phyloP scores from a whole-genome alignment of 345 rosid genomes.

The Syzygium grande region DNA sequence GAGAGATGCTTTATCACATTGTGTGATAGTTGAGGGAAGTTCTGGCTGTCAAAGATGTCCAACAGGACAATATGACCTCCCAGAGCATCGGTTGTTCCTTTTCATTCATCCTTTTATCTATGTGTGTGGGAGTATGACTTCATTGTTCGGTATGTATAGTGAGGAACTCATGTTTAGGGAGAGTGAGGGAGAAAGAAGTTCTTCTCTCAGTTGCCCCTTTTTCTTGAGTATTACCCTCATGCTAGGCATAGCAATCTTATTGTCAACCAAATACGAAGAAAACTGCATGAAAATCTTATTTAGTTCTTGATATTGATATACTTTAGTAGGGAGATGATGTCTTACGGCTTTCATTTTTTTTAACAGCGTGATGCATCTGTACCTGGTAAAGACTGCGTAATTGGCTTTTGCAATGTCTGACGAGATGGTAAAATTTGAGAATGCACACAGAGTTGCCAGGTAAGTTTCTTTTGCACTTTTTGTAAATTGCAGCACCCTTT shows the following conservation, averaged over 20 bases:
- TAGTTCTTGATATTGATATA: neutral
- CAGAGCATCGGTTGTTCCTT: neutral
- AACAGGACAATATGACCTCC: neutral
- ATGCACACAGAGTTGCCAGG: neutral
- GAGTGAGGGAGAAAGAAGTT: neutral
- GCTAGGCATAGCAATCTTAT: neutral
- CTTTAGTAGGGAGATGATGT: neutral
- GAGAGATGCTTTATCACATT: neutral
- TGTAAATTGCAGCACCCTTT: neutral
- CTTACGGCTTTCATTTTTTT: neutral
- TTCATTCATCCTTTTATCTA: neutral
- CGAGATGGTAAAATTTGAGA: neutral
- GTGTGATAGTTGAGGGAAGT: neutral
- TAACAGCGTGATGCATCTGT: neutral
- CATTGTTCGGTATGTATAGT: neutral
- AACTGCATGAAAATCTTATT: neutral
- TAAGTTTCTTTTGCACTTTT: neutral
- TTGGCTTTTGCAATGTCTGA: neutral
- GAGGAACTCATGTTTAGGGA: neutral
- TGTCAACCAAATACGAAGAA: neutral
- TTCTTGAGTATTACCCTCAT: neutral
- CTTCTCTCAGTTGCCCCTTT: neutral
- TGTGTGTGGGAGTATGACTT: neutral
- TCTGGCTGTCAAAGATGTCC: neutral
- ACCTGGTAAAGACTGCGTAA: neutral